A percentile compares a stretch with the other conserved stretches of the same genome.
Conservation (phyloP, 805 yeast species). For the Hanseniaspora jakobsenii region DNA sequence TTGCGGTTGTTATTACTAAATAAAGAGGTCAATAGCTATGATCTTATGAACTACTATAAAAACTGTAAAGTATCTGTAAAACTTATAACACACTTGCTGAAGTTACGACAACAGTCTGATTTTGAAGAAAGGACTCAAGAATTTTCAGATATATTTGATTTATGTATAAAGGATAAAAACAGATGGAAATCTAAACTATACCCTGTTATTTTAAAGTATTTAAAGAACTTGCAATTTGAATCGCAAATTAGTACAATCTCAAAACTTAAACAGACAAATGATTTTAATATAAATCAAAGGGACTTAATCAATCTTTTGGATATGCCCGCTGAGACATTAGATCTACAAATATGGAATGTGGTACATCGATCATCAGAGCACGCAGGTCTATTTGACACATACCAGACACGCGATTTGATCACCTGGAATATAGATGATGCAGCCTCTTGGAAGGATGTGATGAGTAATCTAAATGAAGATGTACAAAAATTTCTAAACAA, state of each 20-base stretch:
- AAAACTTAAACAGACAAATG: slow-evolving; percentile 8
- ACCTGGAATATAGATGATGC: slow-evolving; percentile 13
- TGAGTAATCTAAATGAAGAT: slow-evolving; percentile 1
- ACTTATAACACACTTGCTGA: slow-evolving; percentile 2
- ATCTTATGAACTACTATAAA: slow-evolving; percentile 10
- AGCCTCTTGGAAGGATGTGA: slow-evolving; percentile 10
- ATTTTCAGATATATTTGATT: background rate
- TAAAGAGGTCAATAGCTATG: background rate
- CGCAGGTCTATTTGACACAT: too few species aligned
- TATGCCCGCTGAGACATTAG: slow-evolving; percentile 13
- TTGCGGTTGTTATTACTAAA: slow-evolving; percentile 1
- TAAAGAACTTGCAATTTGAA: slow-evolving; percentile 13
- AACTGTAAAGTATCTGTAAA: slow-evolving; percentile 13
- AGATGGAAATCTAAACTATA: slow-evolving; percentile 9
- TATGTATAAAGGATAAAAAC: slow-evolving; percentile 3
- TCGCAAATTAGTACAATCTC: slow-evolving; percentile 11
- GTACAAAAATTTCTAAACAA: slow-evolving; percentile 6
- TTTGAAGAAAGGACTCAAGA: background rate
- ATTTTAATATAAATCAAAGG: slow-evolving; percentile 6
- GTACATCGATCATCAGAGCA: too few species aligned
- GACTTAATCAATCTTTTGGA: slow-evolving; percentile 12
- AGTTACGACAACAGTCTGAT: background rate
- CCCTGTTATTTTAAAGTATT: slow-evolving; percentile 2
- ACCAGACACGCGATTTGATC: too few species aligned
- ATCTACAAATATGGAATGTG: slow-evolving; percentile 14